Evolutionary conservation across 2,329 filamentous ascomycete genomes (phyloP).

Genomic region (Alternaria novae-zelandiae): DNA sequence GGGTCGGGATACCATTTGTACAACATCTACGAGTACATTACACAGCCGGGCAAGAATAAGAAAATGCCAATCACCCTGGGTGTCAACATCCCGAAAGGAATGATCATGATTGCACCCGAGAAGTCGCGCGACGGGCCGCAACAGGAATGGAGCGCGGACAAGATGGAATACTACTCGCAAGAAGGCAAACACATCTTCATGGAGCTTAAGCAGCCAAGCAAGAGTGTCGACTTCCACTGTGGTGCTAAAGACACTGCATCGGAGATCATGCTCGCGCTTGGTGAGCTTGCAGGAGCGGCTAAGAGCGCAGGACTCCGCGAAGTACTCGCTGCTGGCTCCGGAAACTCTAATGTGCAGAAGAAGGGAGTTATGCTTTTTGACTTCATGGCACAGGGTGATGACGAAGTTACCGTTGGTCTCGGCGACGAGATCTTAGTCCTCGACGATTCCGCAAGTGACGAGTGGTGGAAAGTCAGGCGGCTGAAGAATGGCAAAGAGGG

Average conservation of each 20-base stretch:
- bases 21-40: conserved; percentile 96
- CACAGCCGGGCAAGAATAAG: conserved; percentile 95
- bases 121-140: conserved; percentile 81
- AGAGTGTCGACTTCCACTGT: conserved; percentile 95
- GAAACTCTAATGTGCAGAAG: conserved; percentile 67
- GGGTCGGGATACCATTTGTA: conserved; percentile 91
- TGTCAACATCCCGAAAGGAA: conserved; percentile 87
- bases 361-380: conserved; percentile 90
- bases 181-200: conserved; percentile 98
- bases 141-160: conserved; percentile 93
- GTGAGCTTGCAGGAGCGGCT: conserved; percentile 85
- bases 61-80: conserved; percentile 98
- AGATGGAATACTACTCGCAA: conserved; percentile 95
- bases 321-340: conserved; percentile 79
- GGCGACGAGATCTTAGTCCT: conserved; percentile 91
- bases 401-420: conserved; percentile 89
- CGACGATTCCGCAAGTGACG: conserved; percentile 90
- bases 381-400: conserved; percentile 94
- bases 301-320: conserved; percentile 84
- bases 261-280: conserved; percentile 86
- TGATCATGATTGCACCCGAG: conserved; percentile 90
- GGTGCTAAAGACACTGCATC: conserved; percentile 96
- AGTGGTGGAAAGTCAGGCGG: conserved; percentile 96
- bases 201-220: conserved; percentile 88
- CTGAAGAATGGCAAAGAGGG: conserved; percentile 93